A percentile compares a stretch with the other conserved stretches of the same genome.
phyloP scores from a whole-genome alignment of 2,329 filamentous ascomycete species.

The Tolypocladium tundrense region DNA sequence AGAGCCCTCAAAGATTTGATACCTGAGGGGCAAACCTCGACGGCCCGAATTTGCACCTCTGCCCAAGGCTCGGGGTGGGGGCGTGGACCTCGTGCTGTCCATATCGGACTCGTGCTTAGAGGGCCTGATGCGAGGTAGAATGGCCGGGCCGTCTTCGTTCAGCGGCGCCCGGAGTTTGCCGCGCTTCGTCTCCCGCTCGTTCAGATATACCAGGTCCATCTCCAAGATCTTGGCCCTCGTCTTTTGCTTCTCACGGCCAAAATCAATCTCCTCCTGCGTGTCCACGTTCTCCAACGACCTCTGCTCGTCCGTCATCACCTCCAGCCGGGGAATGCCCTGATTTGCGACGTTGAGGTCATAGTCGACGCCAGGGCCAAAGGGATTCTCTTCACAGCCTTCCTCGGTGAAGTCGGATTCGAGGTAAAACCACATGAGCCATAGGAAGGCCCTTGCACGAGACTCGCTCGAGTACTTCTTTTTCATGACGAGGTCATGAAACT shows the following conservation, averaged over 20 bases:
- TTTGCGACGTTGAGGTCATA: conserved; percentile 55
- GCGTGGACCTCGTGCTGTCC: conserved; percentile 33
- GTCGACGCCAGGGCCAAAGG: conserved; percentile 67
- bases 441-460: conserved; percentile 76
- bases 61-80: conserved; percentile 23
- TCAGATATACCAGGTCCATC: conserved; percentile 61
- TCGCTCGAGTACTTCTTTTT: conserved; percentile 69
- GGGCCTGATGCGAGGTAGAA: conserved; percentile 52
- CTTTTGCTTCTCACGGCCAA: conserved; percentile 62
- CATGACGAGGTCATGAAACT: conserved; percentile 98
- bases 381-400: conserved; percentile 80
- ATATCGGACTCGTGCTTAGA: conserved; percentile 47
- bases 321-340: conserved; percentile 58
- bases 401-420: conserved; percentile 89
- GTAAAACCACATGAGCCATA: conserved; percentile 99
- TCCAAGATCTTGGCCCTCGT: conserved; percentile 67
- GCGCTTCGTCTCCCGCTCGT: conserved; percentile 49
- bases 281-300: conserved; percentile 65
- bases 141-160: conserved; percentile 44
- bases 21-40: conserved; percentile 36
- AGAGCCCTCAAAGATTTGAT: conserved; percentile 50
- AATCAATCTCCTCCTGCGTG: conserved; percentile 56
- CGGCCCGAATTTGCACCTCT: conserved; percentile 10
- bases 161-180: conserved; percentile 29
- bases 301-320: conserved; percentile 54